These are phyloP conservation scores for Phialophora chinensis DNA, from an alignment of 2,329 filamentous ascomycete species.

Conservation along the genomic window DNA sequence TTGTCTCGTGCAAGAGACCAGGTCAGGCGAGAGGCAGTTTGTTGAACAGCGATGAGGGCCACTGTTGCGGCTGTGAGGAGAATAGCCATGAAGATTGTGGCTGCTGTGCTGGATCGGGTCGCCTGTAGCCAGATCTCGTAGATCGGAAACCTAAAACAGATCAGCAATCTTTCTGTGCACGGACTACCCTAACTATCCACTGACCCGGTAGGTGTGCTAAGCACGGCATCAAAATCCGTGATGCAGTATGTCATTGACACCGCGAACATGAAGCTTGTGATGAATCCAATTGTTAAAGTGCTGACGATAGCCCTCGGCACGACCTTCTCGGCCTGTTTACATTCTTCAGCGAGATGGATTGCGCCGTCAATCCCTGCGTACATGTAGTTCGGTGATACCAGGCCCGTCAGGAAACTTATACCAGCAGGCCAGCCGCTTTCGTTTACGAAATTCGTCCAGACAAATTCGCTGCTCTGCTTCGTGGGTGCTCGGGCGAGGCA, in stretches of 20 bases:
- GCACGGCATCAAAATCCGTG: too few species aligned
- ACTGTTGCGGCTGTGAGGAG: conserved; percentile 34
- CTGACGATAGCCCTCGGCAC: too few species aligned
- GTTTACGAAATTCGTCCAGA: conserved; percentile 37
- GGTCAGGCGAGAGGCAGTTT: conserved; percentile 42
- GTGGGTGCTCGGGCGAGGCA: too few species aligned
- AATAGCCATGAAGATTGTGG: neutral
- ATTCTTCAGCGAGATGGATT: conserved; percentile 50
- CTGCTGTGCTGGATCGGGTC: too few species aligned
- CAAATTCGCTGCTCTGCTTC: conserved; percentile 19
- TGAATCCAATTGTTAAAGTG: too few species aligned
- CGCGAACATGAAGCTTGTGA: too few species aligned
- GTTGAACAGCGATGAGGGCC: conserved; percentile 40
- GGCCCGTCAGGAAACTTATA: conserved; percentile 49
- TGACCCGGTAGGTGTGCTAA: too few species aligned
- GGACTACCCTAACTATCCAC: too few species aligned
- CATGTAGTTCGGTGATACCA: conserved; percentile 49
- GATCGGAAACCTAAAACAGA: too few species aligned
- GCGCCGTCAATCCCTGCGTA: conserved; percentile 48
- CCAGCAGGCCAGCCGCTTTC: conserved; percentile 38
- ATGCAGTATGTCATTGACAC: too few species aligned
- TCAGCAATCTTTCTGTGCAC: too few species aligned
- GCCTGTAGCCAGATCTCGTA: too few species aligned
- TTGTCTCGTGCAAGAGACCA: conserved; percentile 43
- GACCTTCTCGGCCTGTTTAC: conserved; percentile 13